These are phyloP conservation scores for Sphaceloma murrayae DNA, from an alignment of 2,329 filamentous ascomycete genomes.

Conservation along the genomic window DNA sequence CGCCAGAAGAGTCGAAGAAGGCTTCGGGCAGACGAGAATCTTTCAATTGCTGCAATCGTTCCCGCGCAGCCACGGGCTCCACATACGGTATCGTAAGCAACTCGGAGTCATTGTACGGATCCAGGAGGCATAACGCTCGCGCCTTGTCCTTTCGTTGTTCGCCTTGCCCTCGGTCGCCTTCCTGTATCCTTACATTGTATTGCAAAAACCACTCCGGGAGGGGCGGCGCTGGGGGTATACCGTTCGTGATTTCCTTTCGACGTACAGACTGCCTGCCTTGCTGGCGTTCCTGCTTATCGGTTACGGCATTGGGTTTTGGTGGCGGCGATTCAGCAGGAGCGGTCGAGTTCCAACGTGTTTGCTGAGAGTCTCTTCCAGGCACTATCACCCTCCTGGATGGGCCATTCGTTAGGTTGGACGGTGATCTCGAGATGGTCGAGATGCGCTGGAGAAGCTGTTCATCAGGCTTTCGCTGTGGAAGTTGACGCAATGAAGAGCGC, in stretches of 20 bases:
- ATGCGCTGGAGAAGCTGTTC: conserved; percentile 18
- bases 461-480: conserved; percentile 16
- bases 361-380: not conserved
- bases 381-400: not conserved
- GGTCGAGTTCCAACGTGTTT: conserved; percentile 3
- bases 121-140: conserved; percentile 6
- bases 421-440: conserved; percentile 22
- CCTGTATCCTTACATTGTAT: conserved; percentile 28
- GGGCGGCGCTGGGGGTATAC: conserved; percentile 23
- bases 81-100: conserved; percentile 15
- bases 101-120: conserved; percentile 12
- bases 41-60: not conserved
- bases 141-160: not conserved
- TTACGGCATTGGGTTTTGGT: too few species aligned
- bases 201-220: conserved; percentile 32
- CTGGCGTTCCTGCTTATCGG: not conserved
- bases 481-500: conserved; percentile 19
- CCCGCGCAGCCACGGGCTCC: not conserved
- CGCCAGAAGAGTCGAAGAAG: conserved; percentile 4
- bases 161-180: not conserved
- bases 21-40: not conserved
- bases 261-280: not conserved
- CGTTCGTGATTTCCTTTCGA: conserved; percentile 9
- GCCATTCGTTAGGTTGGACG: conserved; percentile 10
- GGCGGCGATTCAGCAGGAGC: not conserved